Evolutionary conservation across 192 early-diverging fungal genomes (phyloP), one percentile per base, ranked within the genome.

Genomic region (Rhizophlyctis rosea): DNA sequence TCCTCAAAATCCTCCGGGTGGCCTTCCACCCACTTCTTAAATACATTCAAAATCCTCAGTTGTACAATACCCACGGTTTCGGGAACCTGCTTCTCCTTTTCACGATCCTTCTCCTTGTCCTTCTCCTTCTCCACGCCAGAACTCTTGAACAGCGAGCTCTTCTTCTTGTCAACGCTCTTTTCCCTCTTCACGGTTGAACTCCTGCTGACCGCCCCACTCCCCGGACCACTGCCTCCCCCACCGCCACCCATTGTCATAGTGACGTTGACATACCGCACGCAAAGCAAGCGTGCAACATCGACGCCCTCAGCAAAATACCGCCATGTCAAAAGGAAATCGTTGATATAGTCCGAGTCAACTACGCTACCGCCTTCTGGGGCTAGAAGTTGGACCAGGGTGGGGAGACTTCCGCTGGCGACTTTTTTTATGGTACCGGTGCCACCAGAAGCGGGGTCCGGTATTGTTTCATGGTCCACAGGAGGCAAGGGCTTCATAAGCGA

Each of bases 281-380:
- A 73, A 9, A 88, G 75, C 58, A 88, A 70, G 39, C 87, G 73
- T 62, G 85, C 79, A 7, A 88, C 84, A 56, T 88, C 87, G 30
- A 77, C 73, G 0, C 81, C 63, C 29, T 83, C 79, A 0, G 84
- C 78, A 73, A 87, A 83, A 71, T 87, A 88, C 25, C 87, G 75
- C 50, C 85, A 88, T 28, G 84, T 82, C 48, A 71, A 76, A 53
- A 88, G 55, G 67, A 88, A 88, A 34, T 87, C 84, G 2, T 70
- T 71, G 70, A 86, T 61, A 35, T 83, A 83, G 31, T 80, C 76
- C 34, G 78, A 72, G 50, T 88, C 87, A n/a, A n/a, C n/a, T n/a
- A n/a, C n/a, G 16, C 48, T 60, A 3, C 44, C 57, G 3, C 65
- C 74, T 35, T 76, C 64, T 5, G 67, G 48, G 35, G 70, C 73